These are phyloP conservation scores for Calonectria pauciramosa DNA, from an alignment of 2,329 filamentous ascomycete species.

Conservation along the genomic window DNA sequence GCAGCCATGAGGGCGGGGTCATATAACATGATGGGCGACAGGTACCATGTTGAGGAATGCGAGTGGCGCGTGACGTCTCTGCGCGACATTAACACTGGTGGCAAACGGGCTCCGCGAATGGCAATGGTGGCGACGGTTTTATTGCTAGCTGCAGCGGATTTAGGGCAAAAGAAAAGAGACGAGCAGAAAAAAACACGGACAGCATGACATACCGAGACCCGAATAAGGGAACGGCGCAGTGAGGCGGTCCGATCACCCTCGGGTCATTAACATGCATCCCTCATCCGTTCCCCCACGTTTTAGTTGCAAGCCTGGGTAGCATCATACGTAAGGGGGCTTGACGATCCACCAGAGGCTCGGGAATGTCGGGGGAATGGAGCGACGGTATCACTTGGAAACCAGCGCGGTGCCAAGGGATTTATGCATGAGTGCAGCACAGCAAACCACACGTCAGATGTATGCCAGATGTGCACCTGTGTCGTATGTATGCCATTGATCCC, in stretches of 20 bases:
- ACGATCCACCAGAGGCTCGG: conserved; percentile 23
- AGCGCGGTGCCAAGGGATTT: background rate
- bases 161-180: background rate
- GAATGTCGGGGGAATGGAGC: conserved; percentile 20
- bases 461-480: background rate
- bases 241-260: conserved; percentile 9
- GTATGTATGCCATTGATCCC: background rate
- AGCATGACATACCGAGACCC: background rate
- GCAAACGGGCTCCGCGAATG: background rate
- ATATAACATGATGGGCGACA: background rate
- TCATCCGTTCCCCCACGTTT: conserved; percentile 31
- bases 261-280: conserved; percentile 27
- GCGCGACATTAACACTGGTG: background rate
- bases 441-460: conserved; percentile 9
- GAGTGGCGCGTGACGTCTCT: background rate
- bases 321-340: conserved; percentile 17
- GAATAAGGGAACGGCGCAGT: background rate
- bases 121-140: background rate
- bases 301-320: conserved; percentile 19
- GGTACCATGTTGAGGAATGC: background rate
- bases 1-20: background rate
- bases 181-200: background rate
- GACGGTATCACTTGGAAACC: background rate
- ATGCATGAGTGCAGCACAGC: background rate
- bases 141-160: background rate